Evolutionary conservation across 306 rosid genomes (phyloP).

Genomic region (Vachellia collinsii): DNA sequence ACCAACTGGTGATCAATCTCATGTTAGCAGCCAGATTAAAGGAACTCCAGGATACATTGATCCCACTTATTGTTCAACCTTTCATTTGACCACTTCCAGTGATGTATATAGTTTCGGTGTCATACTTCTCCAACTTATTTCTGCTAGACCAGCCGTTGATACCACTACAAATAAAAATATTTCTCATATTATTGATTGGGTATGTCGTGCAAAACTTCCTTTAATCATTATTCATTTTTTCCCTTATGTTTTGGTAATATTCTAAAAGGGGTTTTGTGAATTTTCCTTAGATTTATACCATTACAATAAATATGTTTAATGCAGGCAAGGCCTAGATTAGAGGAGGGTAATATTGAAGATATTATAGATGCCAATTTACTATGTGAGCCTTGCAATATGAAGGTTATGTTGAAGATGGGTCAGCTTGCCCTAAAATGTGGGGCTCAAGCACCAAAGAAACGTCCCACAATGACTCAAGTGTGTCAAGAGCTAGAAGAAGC

Average conservation of each 20-base stretch:
- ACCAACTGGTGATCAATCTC: constrained; percentile 73
- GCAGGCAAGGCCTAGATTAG: constrained; percentile 85
- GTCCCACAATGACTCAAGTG: constrained; percentile 78
- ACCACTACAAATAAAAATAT: constrained; percentile 31
- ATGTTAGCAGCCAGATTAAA: constrained; percentile 90
- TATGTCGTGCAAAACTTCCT: constrained; percentile 35
- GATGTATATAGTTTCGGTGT: constrained; percentile 89
- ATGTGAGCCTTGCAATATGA: constrained; percentile 63
- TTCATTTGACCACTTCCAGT: constrained; percentile 72
- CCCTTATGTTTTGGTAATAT: not conserved
- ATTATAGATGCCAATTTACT: constrained; percentile 73
- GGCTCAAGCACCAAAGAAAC: constrained; percentile 61
- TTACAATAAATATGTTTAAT: constrained; percentile 15
- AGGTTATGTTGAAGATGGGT: constrained; percentile 78
- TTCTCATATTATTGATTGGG: constrained; percentile 74
- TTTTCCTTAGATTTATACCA: not conserved
- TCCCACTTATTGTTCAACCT: constrained; percentile 79
- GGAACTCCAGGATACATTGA: constrained; percentile 94
- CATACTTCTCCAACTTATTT: constrained; percentile 76
- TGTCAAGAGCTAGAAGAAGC: constrained; percentile 68
- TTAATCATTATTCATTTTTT: not conserved
- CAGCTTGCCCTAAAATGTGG: constrained; percentile 71
- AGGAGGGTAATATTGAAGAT: constrained; percentile 63
- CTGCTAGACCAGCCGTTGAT: constrained; percentile 71
- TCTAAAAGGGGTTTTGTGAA: too few relatives aligned